Conservation (phyloP, 2,329 filamentous ascomycete genomes). For the Fusarium buxicola region DNA sequence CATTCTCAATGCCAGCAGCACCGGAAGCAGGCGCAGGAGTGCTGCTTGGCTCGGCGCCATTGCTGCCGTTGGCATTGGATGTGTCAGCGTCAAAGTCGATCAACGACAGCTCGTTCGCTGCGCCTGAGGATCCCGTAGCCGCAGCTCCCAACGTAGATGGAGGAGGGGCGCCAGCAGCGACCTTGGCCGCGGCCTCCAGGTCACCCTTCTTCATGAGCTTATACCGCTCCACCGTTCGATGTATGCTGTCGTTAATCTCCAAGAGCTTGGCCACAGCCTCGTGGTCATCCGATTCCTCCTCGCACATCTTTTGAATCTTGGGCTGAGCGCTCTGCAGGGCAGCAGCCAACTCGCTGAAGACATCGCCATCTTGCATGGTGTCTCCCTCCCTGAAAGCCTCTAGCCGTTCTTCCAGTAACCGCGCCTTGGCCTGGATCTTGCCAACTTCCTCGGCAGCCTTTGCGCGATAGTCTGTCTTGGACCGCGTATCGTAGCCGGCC, state of each 20-base stretch:
- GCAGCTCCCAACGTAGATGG: constrained; percentile 69
- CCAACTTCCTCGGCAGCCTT: constrained; percentile 96
- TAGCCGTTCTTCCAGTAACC: constrained; percentile 90
- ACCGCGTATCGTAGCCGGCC: constrained; percentile 95
- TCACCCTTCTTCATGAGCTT: constrained; percentile 97
- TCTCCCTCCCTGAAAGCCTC: constrained; percentile 87
- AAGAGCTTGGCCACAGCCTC: constrained; percentile 95
- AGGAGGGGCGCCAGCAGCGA: constrained; percentile 79
- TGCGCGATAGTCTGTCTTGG: constrained; percentile 97
- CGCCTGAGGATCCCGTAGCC: constrained; percentile 60
- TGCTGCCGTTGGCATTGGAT: constrained; percentile 64
- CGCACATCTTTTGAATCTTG: constrained; percentile 99
- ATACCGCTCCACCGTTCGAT: constrained; percentile 94
- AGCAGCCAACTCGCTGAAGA: constrained; percentile 86
- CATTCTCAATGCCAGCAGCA: constrained; percentile 82
- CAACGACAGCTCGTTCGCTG: constrained; percentile 81
- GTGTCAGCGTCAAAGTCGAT: constrained; percentile 87
- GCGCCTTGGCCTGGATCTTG: constrained; percentile 96
- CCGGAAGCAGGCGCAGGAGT: constrained; percentile 52
- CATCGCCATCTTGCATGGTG: constrained; percentile 74
- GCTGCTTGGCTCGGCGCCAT: constrained; percentile 51
- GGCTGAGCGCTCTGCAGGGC: constrained; percentile 93
- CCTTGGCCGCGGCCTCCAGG: constrained; percentile 81
- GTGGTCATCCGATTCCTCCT: constrained; percentile 96
- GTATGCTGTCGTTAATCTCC: constrained; percentile 99